Percentiles rank a stretch among this genome's conserved stretches.
phyloP scores from a whole-genome alignment of 768 basidiomycete species.

The Boletus tomentosulus region DNA sequence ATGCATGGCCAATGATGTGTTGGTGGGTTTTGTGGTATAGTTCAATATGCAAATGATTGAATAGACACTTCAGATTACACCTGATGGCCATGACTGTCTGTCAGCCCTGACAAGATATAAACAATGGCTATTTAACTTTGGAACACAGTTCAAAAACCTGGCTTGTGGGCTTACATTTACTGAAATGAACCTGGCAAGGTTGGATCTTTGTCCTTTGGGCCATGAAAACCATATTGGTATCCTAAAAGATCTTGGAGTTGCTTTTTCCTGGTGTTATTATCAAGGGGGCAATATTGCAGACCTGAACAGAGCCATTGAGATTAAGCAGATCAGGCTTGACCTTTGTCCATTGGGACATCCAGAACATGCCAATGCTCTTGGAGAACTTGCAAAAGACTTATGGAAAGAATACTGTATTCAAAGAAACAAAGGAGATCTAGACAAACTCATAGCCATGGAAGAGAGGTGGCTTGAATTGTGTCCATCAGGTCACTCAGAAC shows the following conservation, averaged over 20 bases:
- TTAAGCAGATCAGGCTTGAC: neutral
- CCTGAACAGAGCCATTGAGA: neutral
- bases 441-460: neutral
- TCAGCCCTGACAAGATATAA: neutral
- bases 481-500: neutral
- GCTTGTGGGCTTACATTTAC: neutral
- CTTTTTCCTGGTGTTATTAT: neutral
- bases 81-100: neutral
- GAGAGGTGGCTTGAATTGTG: neutral
- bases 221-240: neutral
- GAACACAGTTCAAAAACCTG: neutral
- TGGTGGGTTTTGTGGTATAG: neutral
- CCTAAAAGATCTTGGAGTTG: neutral
- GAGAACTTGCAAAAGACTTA: neutral
- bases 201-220: neutral
- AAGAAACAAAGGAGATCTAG: neutral
- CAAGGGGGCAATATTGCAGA: neutral
- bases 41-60: neutral
- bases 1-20: neutral
- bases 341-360: neutral
- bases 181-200: neutral
- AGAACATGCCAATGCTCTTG: neutral
- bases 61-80: neutral
- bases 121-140: neutral
- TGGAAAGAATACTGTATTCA: neutral